Evolutionary conservation across 345 rosid species (phyloP).

Genomic region (Citrus reticulata): DNA sequence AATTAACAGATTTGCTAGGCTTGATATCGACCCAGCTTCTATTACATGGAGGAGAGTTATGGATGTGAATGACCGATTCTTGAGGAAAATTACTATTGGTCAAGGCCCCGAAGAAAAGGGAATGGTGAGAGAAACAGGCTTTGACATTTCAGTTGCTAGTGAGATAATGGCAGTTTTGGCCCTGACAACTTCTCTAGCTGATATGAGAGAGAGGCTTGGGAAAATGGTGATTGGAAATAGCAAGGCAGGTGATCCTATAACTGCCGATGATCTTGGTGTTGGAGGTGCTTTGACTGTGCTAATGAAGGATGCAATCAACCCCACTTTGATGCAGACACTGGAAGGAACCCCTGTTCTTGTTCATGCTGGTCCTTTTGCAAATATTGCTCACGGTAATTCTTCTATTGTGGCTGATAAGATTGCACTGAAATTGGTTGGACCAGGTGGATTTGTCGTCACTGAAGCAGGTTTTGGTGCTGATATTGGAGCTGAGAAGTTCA

Average conservation of each 20-base stretch:
- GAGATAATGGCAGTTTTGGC: constrained; percentile 99
- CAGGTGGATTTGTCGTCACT: constrained; percentile 95
- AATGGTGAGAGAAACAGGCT: constrained; percentile 94
- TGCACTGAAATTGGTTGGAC: constrained; percentile 90
- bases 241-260: constrained; percentile 86
- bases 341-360: constrained; percentile 99
- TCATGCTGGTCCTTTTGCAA: constrained; percentile 99
- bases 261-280: constrained; percentile 98
- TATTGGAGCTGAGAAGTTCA: constrained; percentile 94
- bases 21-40: constrained; percentile 80
- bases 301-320: constrained; percentile 97
- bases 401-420: constrained; percentile 97
- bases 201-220: constrained; percentile 98
- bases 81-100: constrained; percentile 85
- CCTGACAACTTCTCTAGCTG: constrained; percentile 85
- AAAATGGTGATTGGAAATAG: constrained; percentile 97
- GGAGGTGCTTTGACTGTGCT: constrained; percentile 97
- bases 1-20: constrained; percentile 79
- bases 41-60: constrained; percentile 98
- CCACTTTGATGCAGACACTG: constrained; percentile 97
- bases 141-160: constrained; percentile 97
- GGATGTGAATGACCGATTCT: constrained; percentile 95
- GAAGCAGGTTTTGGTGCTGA: constrained; percentile 99
- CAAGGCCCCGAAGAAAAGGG: constrained; percentile 99
- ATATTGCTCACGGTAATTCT: constrained; percentile 98